Conservation (phyloP, 2,329 filamentous ascomycete species). For the Thielaviopsis musarum region DNA sequence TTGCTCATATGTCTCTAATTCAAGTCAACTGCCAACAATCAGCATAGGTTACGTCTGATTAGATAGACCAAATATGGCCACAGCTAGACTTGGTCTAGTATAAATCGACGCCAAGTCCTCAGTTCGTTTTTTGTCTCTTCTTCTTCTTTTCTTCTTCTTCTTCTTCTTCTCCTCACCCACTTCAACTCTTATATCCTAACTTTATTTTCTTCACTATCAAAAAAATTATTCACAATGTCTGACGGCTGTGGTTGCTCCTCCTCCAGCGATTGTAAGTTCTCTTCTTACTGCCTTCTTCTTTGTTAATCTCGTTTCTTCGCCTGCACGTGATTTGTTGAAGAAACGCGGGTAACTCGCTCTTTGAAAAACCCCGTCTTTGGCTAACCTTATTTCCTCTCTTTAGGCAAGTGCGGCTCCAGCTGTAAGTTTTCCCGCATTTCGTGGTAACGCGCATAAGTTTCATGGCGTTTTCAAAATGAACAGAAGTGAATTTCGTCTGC, state of each 20-base stretch:
- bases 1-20: too few relatives aligned
- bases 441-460: too few relatives aligned
- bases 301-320: neutral
- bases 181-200: neutral
- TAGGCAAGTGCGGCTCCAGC: constrained; percentile 8
- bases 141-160: neutral
- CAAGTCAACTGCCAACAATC: too few relatives aligned
- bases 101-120: neutral
- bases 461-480: too few relatives aligned
- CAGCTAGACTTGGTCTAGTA: too few relatives aligned
- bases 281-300: neutral
- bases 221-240: constrained; percentile 6
- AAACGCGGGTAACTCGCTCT: neutral
- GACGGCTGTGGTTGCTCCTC: constrained; percentile 7
- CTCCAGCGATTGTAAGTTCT: constrained; percentile 6
- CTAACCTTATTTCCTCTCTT: neutral
- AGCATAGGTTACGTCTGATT: too few relatives aligned
- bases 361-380: neutral
- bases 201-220: neutral
- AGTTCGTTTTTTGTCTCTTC: neutral
- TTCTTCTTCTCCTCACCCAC: too few relatives aligned
- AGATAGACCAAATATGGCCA: too few relatives aligned
- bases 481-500: too few relatives aligned
- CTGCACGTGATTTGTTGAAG: too few relatives aligned
- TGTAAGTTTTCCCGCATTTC: constrained; percentile 4